These are phyloP conservation scores for Aquanectria penicillioides DNA, from an alignment of 2,329 filamentous ascomycete species.

Conservation along the genomic window DNA sequence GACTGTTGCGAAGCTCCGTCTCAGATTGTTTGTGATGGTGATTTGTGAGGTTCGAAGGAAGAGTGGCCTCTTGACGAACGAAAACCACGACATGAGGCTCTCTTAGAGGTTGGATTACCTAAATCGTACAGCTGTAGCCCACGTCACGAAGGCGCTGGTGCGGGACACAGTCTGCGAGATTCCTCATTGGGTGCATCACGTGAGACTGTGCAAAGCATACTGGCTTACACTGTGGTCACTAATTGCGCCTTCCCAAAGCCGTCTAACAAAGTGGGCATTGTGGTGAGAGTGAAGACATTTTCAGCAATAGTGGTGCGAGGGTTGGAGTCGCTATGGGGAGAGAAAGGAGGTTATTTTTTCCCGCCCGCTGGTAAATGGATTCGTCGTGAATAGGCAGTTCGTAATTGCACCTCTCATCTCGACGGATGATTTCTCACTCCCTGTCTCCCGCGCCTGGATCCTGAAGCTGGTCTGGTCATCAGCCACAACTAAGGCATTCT, in stretches of 20 bases:
- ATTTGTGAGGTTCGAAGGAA: conserved; percentile 36
- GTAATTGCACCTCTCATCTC: too few relatives aligned
- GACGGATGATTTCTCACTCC: too few relatives aligned
- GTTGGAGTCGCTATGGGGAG: neutral
- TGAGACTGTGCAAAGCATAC: neutral
- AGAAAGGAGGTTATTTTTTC: neutral
- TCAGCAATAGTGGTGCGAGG: neutral
- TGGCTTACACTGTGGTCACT: neutral
- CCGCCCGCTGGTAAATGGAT: neutral
- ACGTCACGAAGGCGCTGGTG: conserved; percentile 12
- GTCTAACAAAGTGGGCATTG: neutral
- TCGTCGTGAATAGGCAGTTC: too few relatives aligned
- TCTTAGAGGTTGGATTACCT: conserved; percentile 8
- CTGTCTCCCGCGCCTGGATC: neutral
- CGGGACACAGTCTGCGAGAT: conserved; percentile 10
- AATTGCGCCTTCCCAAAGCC: neutral
- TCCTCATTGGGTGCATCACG: conserved; percentile 7
- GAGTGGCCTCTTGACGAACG: conserved; percentile 40
- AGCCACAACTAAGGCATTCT: neutral
- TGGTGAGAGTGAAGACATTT: neutral
- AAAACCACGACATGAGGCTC: conserved; percentile 40
- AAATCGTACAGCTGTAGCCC: conserved; percentile 9
- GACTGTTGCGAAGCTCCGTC: conserved; percentile 44
- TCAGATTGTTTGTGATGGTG: conserved; percentile 36
- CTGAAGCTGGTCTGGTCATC: neutral